Evolutionary conservation across 495 filamentous ascomycete genomes (phyloP).

Genomic region (Penicillium nucicola): DNA sequence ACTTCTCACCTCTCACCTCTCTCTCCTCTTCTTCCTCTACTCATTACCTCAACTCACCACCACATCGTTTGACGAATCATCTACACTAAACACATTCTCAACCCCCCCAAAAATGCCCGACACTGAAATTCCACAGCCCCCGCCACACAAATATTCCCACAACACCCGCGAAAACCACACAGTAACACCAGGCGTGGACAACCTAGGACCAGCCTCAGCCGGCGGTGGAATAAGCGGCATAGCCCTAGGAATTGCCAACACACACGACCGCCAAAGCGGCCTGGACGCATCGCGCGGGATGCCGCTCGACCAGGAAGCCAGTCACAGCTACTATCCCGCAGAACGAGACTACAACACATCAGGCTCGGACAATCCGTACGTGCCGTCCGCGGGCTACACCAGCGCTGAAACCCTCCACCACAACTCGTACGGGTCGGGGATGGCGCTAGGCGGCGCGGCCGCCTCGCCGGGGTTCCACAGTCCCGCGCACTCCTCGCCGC

Average conservation of each 20-base stretch:
- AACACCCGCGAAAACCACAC: slow-evolving; percentile 41
- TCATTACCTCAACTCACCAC: no score
- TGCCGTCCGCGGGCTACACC: slow-evolving; percentile 28
- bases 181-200: slow-evolving; percentile 71
- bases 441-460: slow-evolving; percentile 31
- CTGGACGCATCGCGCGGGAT: slow-evolving; percentile 60
- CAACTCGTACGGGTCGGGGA: slow-evolving; percentile 39
- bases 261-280: slow-evolving; percentile 69
- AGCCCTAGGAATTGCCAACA: slow-evolving; percentile 69
- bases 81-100: not conserved
- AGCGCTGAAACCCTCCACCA: slow-evolving; percentile 28
- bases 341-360: slow-evolving; percentile 44
- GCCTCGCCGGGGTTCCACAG: slow-evolving; percentile 37
- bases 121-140: slow-evolving; percentile 11
- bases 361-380: slow-evolving; percentile 44
- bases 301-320: not conserved
- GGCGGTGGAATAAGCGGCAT: slow-evolving; percentile 79
- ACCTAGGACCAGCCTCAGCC: slow-evolving; percentile 65
- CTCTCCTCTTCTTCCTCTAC: no score
- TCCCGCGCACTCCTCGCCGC: slow-evolving; percentile 30
- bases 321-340: slow-evolving; percentile 34
- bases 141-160: slow-evolving; percentile 12
- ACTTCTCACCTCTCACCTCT: not conserved
- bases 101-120: slow-evolving; percentile 3
- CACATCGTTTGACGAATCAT: no score